Conservation (phyloP, 495 filamentous ascomycete genomes). For the Podospora fimiseda region DNA sequence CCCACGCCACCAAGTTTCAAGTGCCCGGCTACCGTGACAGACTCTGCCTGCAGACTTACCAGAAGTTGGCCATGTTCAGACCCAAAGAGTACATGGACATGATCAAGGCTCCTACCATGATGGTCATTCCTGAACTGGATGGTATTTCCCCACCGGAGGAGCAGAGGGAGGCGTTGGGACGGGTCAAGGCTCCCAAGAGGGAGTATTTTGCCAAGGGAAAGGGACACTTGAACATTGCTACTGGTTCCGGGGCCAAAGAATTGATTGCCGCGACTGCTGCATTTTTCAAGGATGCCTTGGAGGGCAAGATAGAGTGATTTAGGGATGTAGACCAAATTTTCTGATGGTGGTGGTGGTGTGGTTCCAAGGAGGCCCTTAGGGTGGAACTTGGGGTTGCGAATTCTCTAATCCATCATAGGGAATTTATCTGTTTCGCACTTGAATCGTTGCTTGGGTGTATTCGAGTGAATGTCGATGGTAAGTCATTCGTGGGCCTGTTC, state of each 20-base stretch:
- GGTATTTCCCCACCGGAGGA: slow-evolving; percentile 16
- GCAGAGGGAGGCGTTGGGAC: slow-evolving; percentile 12
- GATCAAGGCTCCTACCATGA: slow-evolving; percentile 11
- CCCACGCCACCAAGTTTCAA: slow-evolving; percentile 3
- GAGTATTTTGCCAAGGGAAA: slow-evolving; percentile 16
- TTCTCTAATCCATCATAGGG: too few species aligned
- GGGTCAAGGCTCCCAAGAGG: slow-evolving; percentile 9
- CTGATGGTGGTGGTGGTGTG: too few species aligned
- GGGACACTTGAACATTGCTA: slow-evolving; percentile 21
- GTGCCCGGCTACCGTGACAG: slow-evolving; percentile 4
- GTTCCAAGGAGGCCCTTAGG: too few species aligned
- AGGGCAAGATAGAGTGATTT: background rate
- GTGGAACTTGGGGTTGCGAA: too few species aligned
- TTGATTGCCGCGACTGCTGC: background rate
- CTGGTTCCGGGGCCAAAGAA: slow-evolving; percentile 13
- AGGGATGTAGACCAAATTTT: too few species aligned
- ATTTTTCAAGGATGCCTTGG: background rate
- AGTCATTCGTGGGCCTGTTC: too few species aligned
- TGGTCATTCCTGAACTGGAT: slow-evolving; percentile 22
- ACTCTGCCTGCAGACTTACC: slow-evolving; percentile 18
- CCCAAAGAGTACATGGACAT: slow-evolving; percentile 13
- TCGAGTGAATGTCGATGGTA: too few species aligned
- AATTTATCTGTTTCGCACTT: too few species aligned
- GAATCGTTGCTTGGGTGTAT: too few species aligned
- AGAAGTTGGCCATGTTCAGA: slow-evolving; percentile 13